Evolutionary conservation across 2,329 filamentous ascomycete species (phyloP).

Genomic region (Clarireedia paspali): DNA sequence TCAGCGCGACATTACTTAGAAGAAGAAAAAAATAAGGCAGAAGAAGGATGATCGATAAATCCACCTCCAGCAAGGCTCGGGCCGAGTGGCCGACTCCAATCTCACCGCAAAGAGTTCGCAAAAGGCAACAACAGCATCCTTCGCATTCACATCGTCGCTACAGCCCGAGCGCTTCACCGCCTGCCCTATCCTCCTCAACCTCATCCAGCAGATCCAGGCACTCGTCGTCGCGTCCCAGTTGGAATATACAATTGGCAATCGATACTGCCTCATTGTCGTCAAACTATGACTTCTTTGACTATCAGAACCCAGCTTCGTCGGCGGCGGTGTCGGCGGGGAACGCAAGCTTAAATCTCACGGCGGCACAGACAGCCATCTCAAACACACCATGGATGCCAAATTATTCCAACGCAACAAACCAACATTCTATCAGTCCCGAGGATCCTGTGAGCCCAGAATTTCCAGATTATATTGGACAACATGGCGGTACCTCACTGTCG

Average conservation of each 20-base stretch:
- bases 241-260: neutral
- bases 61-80: constrained; percentile 2
- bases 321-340: constrained; percentile 1
- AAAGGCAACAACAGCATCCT: neutral
- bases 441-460: neutral
- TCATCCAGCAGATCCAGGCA: neutral
- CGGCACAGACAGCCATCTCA: neutral
- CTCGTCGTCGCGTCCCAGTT: constrained; percentile 3
- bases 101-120: constrained; percentile 7
- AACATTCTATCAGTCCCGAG: constrained; percentile 1
- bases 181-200: neutral
- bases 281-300: constrained; percentile 4
- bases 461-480: neutral
- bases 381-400: constrained; percentile 1
- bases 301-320: neutral
- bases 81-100: constrained; percentile 5
- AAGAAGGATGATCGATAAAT: constrained; percentile 3
- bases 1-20: neutral
- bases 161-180: constrained; percentile 7
- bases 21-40: neutral
- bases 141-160: constrained; percentile 2
- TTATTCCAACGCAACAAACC: neutral
- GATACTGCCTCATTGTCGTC: neutral
- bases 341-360: neutral
- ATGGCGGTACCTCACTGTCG: constrained; percentile 2